These are phyloP conservation scores for Hirschfeldia incana DNA, from an alignment of 345 rosid species.

Conservation along the genomic window DNA sequence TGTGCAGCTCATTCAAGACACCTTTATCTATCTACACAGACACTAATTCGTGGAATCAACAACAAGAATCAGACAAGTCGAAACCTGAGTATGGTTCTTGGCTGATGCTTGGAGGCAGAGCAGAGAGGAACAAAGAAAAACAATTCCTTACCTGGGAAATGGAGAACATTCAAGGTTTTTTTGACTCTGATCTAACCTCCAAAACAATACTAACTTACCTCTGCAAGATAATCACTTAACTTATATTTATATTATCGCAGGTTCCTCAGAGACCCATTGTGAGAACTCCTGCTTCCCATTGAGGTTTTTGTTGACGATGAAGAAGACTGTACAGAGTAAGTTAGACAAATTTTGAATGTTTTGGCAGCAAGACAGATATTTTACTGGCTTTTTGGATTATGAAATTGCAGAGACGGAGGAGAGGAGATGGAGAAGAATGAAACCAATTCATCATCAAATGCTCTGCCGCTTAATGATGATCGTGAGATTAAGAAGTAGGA, in stretches of 20 bases:
- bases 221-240: slow-evolving; percentile 10
- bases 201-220: neutral
- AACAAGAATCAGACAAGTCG: slow-evolving; percentile 46
- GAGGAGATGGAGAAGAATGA: slow-evolving; percentile 16
- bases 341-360: neutral
- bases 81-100: slow-evolving; percentile 57
- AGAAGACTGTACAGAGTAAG: slow-evolving; percentile 66
- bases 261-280: slow-evolving; percentile 59
- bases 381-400: neutral
- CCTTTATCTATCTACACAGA: slow-evolving; percentile 58
- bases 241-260: slow-evolving; percentile 41
- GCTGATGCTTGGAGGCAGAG: slow-evolving; percentile 65
- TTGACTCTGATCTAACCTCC: neutral
- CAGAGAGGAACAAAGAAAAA: slow-evolving; percentile 95
- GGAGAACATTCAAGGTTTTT: slow-evolving; percentile 78
- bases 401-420: slow-evolving; percentile 30
- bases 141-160: slow-evolving; percentile 66
- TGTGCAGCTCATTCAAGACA: slow-evolving; percentile 49
- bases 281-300: slow-evolving; percentile 52
- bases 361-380: neutral
- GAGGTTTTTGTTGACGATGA: slow-evolving; percentile 84
- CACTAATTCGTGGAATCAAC: slow-evolving; percentile 37
- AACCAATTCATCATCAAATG: slow-evolving; percentile 28
- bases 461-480: too few relatives aligned
- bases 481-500: slow-evolving; percentile 42